Evolutionary conservation across 371 early-diverging fungal genomes (phyloP), one percentile per base, ranked within the genome.

Genomic region (Rhizopus delemar): DNA sequence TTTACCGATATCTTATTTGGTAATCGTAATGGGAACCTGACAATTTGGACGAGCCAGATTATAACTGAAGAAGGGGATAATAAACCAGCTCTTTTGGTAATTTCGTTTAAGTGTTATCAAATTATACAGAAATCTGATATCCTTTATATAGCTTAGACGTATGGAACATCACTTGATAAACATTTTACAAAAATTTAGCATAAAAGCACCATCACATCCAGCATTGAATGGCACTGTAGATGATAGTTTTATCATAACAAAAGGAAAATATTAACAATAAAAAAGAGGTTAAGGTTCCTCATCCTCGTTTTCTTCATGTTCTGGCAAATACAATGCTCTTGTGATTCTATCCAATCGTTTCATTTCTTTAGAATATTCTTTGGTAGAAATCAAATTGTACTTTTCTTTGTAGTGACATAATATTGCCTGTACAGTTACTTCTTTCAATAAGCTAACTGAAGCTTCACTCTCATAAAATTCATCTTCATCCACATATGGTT

Each of bases 1-100:
- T 63, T 93, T 28, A 97, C 97, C 0, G 97, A 97, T 60, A 75
- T 96, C 0, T 75, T 93, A 5, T 90, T 90, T 82, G 97, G 91
- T 1, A 94, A 94, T 60, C 62, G 77, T 36, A 77, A 83, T 36
- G 94, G 92, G 35, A 84, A 90, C 66, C 46, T 83, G 12, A 87
- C 93, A 0, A 85, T 96, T 16, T 83, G 90, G 71, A 87, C 87
- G 1, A 73, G 62, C 1, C 65, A 89, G n/a, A 83, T 93, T 4
- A 73, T 95, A 28, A 85, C 91, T 0, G 83, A 81, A 45, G 60
- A 88, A 57, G 89, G 90, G 0, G 97, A 95, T 62, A 96, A 93
- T 62, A 77, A 79, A 8, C 69, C 85, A 32, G 95, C 96, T n/a
- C 53, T 78, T 7, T 52, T 67, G 59, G 79, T 90, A 73, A 71